A percentile compares a stretch with the other conserved stretches of the same genome.
Evolutionary conservation across 2,329 filamentous ascomycete genomes (phyloP).

Genomic region (Alternaria sp.): DNA sequence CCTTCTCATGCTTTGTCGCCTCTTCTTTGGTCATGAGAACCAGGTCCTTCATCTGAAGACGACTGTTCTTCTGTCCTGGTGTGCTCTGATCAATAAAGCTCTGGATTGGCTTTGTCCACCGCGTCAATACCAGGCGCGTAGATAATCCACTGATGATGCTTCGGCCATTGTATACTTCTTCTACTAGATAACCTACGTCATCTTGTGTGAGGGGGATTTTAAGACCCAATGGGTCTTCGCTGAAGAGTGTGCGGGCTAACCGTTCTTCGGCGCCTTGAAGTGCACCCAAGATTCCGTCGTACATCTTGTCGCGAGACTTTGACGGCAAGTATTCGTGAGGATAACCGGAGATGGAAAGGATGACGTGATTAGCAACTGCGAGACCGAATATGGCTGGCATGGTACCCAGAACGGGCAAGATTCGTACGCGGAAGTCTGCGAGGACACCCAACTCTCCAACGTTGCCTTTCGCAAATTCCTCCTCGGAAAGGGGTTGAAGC

Average conservation of each 20-base stretch:
- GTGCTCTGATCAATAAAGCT: conserved; percentile 71
- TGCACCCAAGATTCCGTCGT: conserved; percentile 79
- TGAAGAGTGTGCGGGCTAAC: conserved; percentile 65
- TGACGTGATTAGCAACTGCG: conserved; percentile 89
- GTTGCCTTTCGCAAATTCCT: conserved; percentile 84
- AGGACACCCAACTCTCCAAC: conserved; percentile 88
- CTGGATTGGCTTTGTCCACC: conserved; percentile 75
- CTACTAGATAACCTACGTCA: conserved; percentile 86
- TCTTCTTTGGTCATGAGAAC: conserved; percentile 96
- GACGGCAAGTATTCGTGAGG: conserved; percentile 82
- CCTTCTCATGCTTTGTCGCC: conserved; percentile 77
- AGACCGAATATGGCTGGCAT: conserved; percentile 98
- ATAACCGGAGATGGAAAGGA: conserved; percentile 81
- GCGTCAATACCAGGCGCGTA: conserved; percentile 78
- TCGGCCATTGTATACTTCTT: conserved; percentile 85
- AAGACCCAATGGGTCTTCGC: conserved; percentile 71
- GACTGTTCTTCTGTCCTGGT: conserved; percentile 80
- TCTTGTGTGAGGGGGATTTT: conserved; percentile 79
- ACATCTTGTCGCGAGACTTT: conserved; percentile 89
- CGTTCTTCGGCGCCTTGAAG: conserved; percentile 84
- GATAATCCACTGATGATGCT: conserved; percentile 84
- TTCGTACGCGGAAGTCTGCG: conserved; percentile 92
- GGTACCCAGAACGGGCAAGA: conserved; percentile 90
- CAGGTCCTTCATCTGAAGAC: conserved; percentile 72
- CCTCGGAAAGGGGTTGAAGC: conserved; percentile 83